Evolutionary conservation across 2,329 filamentous ascomycete genomes (phyloP).

Genomic region (Pseudogymnoascus sp.): DNA sequence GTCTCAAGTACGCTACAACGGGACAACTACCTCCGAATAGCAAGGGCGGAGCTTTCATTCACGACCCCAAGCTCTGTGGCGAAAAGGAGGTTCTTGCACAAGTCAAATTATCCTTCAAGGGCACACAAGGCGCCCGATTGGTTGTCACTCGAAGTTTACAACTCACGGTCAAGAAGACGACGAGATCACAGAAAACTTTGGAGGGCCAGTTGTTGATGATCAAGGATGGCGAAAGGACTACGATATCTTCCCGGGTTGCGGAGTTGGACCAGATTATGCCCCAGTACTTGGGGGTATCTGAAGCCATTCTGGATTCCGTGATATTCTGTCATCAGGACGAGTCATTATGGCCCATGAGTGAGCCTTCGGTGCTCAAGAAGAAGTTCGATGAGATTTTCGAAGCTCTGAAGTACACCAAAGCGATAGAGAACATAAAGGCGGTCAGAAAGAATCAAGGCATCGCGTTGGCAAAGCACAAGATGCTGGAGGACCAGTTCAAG

Average conservation of each 20-base stretch:
- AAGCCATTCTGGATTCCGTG: constrained; percentile 83
- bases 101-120: constrained; percentile 81
- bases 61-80: constrained; percentile 86
- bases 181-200: constrained; percentile 71
- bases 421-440: constrained; percentile 87
- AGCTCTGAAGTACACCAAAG: constrained; percentile 92
- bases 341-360: constrained; percentile 92
- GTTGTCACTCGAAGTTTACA: constrained; percentile 79
- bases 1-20: constrained; percentile 94
- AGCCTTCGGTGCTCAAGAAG: constrained; percentile 79
- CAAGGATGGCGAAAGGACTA: constrained; percentile 70
- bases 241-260: constrained; percentile 70
- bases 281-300: constrained; percentile 78
- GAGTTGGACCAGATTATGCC: constrained; percentile 82
- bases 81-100: constrained; percentile 87
- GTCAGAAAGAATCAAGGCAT: constrained; percentile 77
- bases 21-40: constrained; percentile 89
- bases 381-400: constrained; percentile 98
- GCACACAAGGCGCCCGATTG: constrained; percentile 69
- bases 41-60: constrained; percentile 84
- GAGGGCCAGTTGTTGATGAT: constrained; percentile 71
- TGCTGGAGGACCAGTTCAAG: constrained; percentile 70
- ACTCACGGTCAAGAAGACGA: constrained; percentile 76
- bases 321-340: constrained; percentile 99
- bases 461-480: constrained; percentile 64